Evolutionary conservation across 345 rosid genomes (phyloP), one percentile per base, ranked within the genome.

Genomic region (Camelina laxa): DNA sequence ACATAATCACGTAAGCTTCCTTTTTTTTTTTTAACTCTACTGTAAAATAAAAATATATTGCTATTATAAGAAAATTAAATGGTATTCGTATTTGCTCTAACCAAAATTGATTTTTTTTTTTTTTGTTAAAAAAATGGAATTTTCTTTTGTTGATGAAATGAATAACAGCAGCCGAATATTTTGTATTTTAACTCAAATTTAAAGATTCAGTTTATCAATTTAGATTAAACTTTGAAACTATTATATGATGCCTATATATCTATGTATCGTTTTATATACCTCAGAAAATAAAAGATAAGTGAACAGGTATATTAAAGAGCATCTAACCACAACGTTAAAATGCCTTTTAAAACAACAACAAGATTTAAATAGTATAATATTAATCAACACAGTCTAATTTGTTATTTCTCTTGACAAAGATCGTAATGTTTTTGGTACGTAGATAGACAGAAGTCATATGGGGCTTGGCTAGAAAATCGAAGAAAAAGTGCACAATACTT

Each of bases 401-500:
- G 35, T 62, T 44, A 45, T 76, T 35, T 54, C 51, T 45, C 1
- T 61, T 69, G 55, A 38, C 13, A 30, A 64, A 15, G 10, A 55
- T 62, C 17, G 56, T 36, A 9, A 55, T 36, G 35, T 45, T 56
- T 50, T 61, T 62, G 51, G 57, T 61, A 54, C 65, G 55, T 77
- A 48, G 17, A 14, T 55, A 57, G 72, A 57, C 15, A 57, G 63
- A 58, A 71, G 73, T 41, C 67, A 11, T 50, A 65, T 38, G 38
- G 9, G 41, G 15, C 39, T 64, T 58, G 72, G 63, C 11, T 72
- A 65, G 57, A 21, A 41, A 49, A 58, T 77, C 81, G 48, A 77
- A 77, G 77, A 60, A 58, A 70, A 66, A 66, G 73, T 77, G 64
- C 69, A 65, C 50, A 72, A 77, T 65, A 77, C 69, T 72, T 77